Percentiles rank a stretch among this genome's conserved stretches.
These are phyloP conservation scores for Chaetomiaceae sp. DNA, from an alignment of 2,329 filamentous ascomycete species.

Conservation along the genomic window DNA sequence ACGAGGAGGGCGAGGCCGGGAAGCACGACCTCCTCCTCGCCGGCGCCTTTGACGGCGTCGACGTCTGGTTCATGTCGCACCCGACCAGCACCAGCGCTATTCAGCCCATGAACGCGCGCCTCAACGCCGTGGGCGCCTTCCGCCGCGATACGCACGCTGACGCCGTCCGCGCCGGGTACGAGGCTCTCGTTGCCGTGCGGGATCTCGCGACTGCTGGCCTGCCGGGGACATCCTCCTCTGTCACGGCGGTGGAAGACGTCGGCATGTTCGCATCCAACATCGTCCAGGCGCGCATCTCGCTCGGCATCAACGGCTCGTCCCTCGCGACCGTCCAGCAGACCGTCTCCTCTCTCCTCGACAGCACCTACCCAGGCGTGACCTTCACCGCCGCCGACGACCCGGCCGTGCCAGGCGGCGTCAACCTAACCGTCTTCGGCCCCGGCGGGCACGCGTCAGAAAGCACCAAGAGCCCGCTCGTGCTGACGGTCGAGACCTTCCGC, in stretches of 20 bases:
- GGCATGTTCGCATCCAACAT: slow-evolving; percentile 5
- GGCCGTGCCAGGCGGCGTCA: not conserved
- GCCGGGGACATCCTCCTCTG: slow-evolving; percentile 3
- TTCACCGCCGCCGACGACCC: not conserved
- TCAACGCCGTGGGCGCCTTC: not conserved
- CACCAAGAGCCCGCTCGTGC: not conserved
- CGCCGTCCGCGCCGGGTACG: not conserved
- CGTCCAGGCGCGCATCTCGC: not conserved
- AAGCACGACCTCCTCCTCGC: not conserved
- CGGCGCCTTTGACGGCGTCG: not conserved
- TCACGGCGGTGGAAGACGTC: not conserved
- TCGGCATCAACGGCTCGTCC: not conserved
- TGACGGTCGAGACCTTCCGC: slow-evolving; percentile 3
- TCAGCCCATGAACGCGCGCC: not conserved
- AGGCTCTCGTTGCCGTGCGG: not conserved
- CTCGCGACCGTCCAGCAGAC: slow-evolving; percentile 1
- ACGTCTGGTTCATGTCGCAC: slow-evolving; percentile 5
- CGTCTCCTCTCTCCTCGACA: not conserved
- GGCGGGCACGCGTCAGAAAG: slow-evolving; percentile 5
- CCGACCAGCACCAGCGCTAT: slow-evolving; percentile 1
- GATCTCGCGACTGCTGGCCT: not conserved
- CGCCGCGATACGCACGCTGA: not conserved
- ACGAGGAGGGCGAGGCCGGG: slow-evolving; percentile 1
- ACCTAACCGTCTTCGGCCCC: slow-evolving; percentile 2
- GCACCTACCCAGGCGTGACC: not conserved